Evolutionary conservation across 768 basidiomycete genomes (phyloP).

Genomic region (Pluteus cervinus): DNA sequence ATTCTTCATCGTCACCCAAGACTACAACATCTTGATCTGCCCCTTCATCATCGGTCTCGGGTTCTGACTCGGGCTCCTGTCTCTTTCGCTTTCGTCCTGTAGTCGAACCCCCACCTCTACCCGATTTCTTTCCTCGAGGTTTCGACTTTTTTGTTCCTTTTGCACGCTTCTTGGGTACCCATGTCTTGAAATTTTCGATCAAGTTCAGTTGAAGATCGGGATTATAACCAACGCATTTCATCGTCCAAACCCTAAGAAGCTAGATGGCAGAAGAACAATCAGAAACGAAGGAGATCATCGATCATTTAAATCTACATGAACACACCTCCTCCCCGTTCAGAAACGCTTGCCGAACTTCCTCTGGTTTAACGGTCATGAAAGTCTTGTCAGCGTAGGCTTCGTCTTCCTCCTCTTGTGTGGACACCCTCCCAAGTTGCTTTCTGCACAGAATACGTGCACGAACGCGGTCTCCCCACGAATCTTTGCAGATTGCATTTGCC

Average conservation of each 20-base stretch:
- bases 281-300: too few species aligned
- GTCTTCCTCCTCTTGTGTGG: conserved; percentile 18
- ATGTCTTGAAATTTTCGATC: conserved; percentile 15
- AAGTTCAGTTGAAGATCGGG: conserved; percentile 26
- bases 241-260: conserved; percentile 28
- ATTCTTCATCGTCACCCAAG: too few species aligned
- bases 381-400: conserved; percentile 3
- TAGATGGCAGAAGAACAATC: too few species aligned
- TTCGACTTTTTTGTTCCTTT: too few species aligned
- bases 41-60: too few species aligned
- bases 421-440: conserved; percentile 14
- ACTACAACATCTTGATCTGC: too few species aligned
- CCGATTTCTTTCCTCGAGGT: too few species aligned
- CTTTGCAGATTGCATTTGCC: conserved; percentile 18
- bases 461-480: conserved; percentile 19
- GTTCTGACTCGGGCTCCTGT: too few species aligned
- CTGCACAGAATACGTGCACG: conserved; percentile 23
- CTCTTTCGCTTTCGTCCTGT: too few species aligned
- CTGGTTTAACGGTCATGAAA: conserved; percentile 13
- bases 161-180: too few species aligned
- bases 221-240: conserved; percentile 38
- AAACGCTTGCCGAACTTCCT: conserved; percentile 22
- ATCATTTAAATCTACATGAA: too few species aligned
- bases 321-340: conserved; percentile 26
- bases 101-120: too few species aligned